Conservation (phyloP, 768 basidiomycete species). For the Suillus brevipes region DNA sequence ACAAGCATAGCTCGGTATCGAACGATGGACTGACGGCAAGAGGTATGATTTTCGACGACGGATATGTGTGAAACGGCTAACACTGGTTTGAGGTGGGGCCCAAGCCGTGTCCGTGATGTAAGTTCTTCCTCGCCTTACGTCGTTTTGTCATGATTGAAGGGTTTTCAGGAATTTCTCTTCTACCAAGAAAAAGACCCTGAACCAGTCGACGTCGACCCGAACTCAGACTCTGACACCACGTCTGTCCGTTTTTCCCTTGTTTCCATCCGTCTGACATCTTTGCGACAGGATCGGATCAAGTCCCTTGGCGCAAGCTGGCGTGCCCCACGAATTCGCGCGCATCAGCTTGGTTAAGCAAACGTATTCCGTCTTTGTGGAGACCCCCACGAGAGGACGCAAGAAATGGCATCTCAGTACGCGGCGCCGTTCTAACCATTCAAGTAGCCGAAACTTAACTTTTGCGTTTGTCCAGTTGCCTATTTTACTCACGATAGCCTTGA, state of each 20-base stretch:
- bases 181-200: conserved; percentile 67
- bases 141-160: conserved; percentile 1
- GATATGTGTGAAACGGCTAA: not conserved
- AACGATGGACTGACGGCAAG: conserved; percentile 81
- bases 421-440: conserved; percentile 7
- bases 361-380: conserved; percentile 76
- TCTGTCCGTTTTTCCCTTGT: conserved; percentile 29
- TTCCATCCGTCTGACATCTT: conserved; percentile 6
- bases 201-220: conserved; percentile 47
- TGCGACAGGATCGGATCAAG: conserved; percentile 31
- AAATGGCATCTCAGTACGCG: conserved; percentile 82
- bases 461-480: conserved; percentile 61
- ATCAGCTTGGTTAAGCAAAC: conserved; percentile 75
- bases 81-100: conserved; percentile 57
- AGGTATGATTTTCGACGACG: conserved; percentile 22
- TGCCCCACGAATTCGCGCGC: conserved; percentile 32
- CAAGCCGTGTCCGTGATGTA: conserved; percentile 75
- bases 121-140: conserved; percentile 25
- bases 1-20: conserved; percentile 60
- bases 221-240: conserved; percentile 53
- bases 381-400: conserved; percentile 55
- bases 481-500: conserved; percentile 65
- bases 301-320: conserved; percentile 26
- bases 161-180: conserved; percentile 67
- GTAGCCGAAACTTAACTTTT: conserved; percentile 8